Percentiles rank a stretch among this genome's conserved stretches.
phyloP scores from a whole-genome alignment of 805 yeast genomes.

The Metschnikowia borealis region DNA sequence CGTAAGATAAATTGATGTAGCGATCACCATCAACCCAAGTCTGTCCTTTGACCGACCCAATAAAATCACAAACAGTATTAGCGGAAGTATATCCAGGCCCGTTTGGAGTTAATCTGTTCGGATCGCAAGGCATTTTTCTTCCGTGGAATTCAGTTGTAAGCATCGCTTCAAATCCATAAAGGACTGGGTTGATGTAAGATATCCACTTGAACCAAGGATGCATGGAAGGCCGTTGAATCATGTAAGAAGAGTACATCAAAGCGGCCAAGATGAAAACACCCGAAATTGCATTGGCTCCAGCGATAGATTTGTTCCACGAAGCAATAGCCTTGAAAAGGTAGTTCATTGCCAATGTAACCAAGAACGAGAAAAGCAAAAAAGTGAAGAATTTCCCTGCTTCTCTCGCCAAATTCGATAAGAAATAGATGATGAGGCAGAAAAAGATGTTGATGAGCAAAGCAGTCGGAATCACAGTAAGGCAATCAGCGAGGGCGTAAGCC shows the following conservation, averaged over 20 bases:
- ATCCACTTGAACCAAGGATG: conserved; percentile 34
- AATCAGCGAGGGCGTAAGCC: conserved; percentile 24
- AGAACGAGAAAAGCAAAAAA: conserved; percentile 43
- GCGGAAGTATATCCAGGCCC: conserved; percentile 23
- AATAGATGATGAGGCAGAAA: conserved; percentile 51
- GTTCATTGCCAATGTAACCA: conserved; percentile 50
- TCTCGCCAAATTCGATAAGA: conserved; percentile 49
- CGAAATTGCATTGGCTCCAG: conserved; percentile 54
- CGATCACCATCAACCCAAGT: conserved; percentile 26
- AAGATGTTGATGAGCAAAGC: conserved; percentile 41
- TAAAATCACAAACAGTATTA: conserved; percentile 15
- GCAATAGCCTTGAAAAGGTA: conserved; percentile 53
- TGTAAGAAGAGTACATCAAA: conserved; percentile 29
- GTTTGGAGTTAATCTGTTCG: conserved; percentile 19
- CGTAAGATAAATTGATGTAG: conserved; percentile 30
- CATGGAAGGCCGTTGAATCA: conserved; percentile 33
- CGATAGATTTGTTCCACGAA: conserved; percentile 48
- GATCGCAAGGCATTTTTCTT: conserved; percentile 24
- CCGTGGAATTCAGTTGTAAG: conserved; percentile 30
- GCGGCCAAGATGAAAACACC: conserved; percentile 39
- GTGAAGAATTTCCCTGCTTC: conserved; percentile 56
- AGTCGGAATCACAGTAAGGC: conserved; percentile 22
- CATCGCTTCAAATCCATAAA: conserved; percentile 29
- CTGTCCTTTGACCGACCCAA: conserved; percentile 16
- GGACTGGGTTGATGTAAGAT: conserved; percentile 35